These are phyloP conservation scores for Leccinum broughii DNA, from an alignment of 768 basidiomycete genomes.

Conservation along the genomic window DNA sequence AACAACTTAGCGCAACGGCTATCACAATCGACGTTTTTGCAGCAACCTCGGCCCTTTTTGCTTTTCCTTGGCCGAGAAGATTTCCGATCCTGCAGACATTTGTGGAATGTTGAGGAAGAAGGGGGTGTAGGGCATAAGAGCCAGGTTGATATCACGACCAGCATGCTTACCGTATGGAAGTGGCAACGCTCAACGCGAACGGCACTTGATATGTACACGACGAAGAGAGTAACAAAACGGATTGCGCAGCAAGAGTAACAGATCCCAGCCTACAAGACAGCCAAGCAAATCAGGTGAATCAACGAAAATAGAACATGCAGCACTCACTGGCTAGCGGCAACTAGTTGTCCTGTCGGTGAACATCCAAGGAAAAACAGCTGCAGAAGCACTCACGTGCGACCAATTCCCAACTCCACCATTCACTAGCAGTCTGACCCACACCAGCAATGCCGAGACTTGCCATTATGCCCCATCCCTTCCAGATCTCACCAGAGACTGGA, in stretches of 20 bases:
- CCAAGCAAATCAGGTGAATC: slow-evolving; percentile 6
- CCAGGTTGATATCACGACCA: neutral
- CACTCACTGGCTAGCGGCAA: slow-evolving; percentile 54
- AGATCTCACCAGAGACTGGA: slow-evolving; percentile 62
- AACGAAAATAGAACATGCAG: neutral
- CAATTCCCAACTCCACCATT: slow-evolving; percentile 99
- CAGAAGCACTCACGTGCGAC: slow-evolving; percentile 44
- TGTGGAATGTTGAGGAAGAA: neutral
- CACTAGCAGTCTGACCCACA: slow-evolving; percentile 76
- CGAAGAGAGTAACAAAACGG: slow-evolving; percentile 74
- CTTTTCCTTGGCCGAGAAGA: slow-evolving; percentile 78
- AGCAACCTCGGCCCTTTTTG: slow-evolving; percentile 68
- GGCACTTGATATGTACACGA: slow-evolving; percentile 83
- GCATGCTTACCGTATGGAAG: slow-evolving; percentile 71
- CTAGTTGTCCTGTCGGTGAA: slow-evolving; percentile 26
- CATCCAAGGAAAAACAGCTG: neutral
- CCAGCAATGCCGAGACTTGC: slow-evolving; percentile 81
- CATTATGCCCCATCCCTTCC: slow-evolving; percentile 67
- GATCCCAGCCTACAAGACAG: slow-evolving; percentile 64
- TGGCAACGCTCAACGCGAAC: slow-evolving; percentile 77
- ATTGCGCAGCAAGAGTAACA: slow-evolving; percentile 81
- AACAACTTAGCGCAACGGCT: slow-evolving; percentile 59
- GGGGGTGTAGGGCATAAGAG: neutral
- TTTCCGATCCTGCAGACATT: slow-evolving; percentile 70
- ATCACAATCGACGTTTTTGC: slow-evolving; percentile 65